phyloP scores from a whole-genome alignment of 73 alveolate genomes.

The Symbiodinium pilosum region DNA sequence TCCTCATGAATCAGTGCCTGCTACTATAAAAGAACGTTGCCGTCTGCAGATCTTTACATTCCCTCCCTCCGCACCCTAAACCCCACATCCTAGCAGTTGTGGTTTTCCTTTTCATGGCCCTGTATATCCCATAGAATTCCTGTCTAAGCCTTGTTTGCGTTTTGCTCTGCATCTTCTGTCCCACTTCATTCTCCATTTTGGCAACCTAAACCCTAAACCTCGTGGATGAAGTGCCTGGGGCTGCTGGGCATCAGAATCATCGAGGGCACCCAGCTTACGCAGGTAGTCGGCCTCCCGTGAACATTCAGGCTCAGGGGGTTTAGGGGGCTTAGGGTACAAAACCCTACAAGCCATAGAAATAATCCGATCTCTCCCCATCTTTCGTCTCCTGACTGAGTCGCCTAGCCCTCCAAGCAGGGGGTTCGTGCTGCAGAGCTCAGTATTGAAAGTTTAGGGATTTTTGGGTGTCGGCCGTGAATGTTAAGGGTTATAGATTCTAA shows the following conservation, averaged over 20 bases:
- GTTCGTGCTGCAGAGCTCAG: neutral
- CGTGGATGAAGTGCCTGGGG: neutral
- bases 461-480: neutral
- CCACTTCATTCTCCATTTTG: neutral
- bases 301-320: neutral
- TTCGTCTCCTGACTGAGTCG: too few species aligned
- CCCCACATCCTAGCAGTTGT: too few species aligned
- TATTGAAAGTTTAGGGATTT: neutral
- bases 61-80: too few species aligned
- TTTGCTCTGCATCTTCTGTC: too few species aligned
- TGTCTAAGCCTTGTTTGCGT: too few species aligned
- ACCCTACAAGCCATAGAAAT: too few species aligned
- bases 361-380: neutral
- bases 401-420: neutral
- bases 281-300: conserved; percentile 44
- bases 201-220: neutral
- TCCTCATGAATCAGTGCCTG: too few species aligned
- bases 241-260: conserved; percentile 36
- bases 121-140: too few species aligned
- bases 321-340: too few species aligned
- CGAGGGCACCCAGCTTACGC: conserved; percentile 79
- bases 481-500: neutral
- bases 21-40: too few species aligned
- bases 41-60: too few species aligned
- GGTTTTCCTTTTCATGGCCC: too few species aligned